A percentile compares a stretch with the other conserved stretches of the same genome.
Conservation (phyloP, 2,329 filamentous ascomycete species). For the Fusarium sacchari region DNA sequence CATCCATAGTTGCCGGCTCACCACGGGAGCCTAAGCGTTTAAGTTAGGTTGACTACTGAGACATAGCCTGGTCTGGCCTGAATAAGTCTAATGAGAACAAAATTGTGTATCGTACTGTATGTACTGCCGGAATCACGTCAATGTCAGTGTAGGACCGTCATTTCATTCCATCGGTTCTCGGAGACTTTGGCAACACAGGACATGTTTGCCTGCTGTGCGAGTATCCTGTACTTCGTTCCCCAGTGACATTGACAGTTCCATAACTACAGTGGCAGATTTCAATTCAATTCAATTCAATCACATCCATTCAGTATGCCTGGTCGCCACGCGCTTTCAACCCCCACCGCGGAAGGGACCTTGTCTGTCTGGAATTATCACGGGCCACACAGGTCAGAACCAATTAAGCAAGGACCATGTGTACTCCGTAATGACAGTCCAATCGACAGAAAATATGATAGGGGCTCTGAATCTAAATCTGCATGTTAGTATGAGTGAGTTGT, state of each 20-base stretch:
- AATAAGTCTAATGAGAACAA: neutral
- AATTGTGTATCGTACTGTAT: slow-evolving; percentile 29
- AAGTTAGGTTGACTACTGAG: neutral
- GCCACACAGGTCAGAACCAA: slow-evolving; percentile 22
- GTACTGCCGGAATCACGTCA: slow-evolving; percentile 25
- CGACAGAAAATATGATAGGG: slow-evolving; percentile 9
- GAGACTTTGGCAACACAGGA: slow-evolving; percentile 5
- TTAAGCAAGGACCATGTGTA: slow-evolving; percentile 38
- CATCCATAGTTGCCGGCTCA: slow-evolving; percentile 12
- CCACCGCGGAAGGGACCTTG: slow-evolving; percentile 26
- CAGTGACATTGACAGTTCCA: neutral
- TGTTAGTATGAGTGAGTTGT: slow-evolving; percentile 24
- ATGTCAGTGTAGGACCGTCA: neutral
- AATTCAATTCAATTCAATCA: neutral
- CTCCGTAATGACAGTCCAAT: slow-evolving; percentile 27
- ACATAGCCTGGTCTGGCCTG: slow-evolving; percentile 11
- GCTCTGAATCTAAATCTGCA: slow-evolving; percentile 4
- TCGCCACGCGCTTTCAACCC: slow-evolving; percentile 26
- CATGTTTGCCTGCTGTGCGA: slow-evolving; percentile 1
- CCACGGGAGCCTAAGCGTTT: slow-evolving; percentile 25
- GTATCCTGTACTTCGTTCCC: slow-evolving; percentile 33
- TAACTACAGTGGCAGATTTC: slow-evolving; percentile 1
- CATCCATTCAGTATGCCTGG: neutral
- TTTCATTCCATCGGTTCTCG: slow-evolving; percentile 6
- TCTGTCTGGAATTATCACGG: slow-evolving; percentile 7